These are phyloP conservation scores for Aspergillus fructus DNA, from an alignment of 2,329 filamentous ascomycete genomes.

Conservation along the genomic window DNA sequence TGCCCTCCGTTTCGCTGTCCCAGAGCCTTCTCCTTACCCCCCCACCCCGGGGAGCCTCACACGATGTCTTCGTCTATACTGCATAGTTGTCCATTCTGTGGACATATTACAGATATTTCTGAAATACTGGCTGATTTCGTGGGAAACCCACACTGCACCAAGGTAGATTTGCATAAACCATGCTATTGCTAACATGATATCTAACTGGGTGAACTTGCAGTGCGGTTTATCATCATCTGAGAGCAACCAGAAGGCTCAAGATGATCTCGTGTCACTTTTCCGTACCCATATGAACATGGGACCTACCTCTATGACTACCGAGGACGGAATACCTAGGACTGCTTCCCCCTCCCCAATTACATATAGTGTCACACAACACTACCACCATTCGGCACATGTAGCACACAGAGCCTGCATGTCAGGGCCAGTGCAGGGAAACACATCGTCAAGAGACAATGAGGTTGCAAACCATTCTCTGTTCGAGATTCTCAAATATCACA, in stretches of 20 bases:
- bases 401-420: slow-evolving; percentile 47
- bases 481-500: slow-evolving; percentile 45
- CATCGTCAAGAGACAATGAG: slow-evolving; percentile 29
- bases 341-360: slow-evolving; percentile 50
- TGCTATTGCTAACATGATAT: slow-evolving; percentile 20
- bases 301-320: slow-evolving; percentile 28
- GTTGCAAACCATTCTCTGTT: slow-evolving; percentile 36
- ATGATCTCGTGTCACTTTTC: slow-evolving; percentile 81
- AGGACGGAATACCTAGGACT: slow-evolving; percentile 32
- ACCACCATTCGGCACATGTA: slow-evolving; percentile 75
- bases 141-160: slow-evolving; percentile 39
- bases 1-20: not conserved
- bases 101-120: slow-evolving; percentile 38
- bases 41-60: not conserved
- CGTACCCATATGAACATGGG: slow-evolving; percentile 69
- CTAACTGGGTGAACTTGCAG: slow-evolving; percentile 29
- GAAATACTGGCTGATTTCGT: slow-evolving; percentile 35
- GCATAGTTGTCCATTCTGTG: slow-evolving; percentile 41
- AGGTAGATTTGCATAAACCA: slow-evolving; percentile 33
- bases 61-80: slow-evolving; percentile 39
- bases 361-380: slow-evolving; percentile 79
- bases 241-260: slow-evolving; percentile 64
- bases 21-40: not conserved
- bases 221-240: slow-evolving; percentile 44
- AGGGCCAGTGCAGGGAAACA: slow-evolving; percentile 29